phyloP scores from a whole-genome alignment of 225 moss, liverwort and hornwort species.

The Marchantia paleacea region DNA sequence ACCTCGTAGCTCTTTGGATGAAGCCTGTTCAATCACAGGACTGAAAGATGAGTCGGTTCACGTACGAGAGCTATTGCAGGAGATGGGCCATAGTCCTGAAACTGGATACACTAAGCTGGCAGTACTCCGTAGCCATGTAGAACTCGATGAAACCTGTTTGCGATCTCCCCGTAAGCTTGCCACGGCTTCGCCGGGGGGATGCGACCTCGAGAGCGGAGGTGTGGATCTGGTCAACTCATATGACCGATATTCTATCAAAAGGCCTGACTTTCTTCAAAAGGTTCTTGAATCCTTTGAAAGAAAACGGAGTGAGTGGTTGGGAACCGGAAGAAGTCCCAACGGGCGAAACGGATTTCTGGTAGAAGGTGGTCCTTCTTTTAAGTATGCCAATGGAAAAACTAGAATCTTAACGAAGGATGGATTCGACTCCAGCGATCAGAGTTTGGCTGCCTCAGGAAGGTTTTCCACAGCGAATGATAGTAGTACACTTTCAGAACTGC shows the following conservation, averaged over 20 bases:
- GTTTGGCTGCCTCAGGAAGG: conserved; percentile 27
- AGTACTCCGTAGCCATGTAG: conserved; percentile 18
- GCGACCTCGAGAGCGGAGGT: conserved; percentile 28
- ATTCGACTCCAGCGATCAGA: conserved; percentile 27
- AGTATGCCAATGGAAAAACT: conserved; percentile 29
- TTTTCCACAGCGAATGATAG: conserved; percentile 18
- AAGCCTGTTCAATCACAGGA: conserved; percentile 12
- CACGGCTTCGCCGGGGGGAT: conserved; percentile 3
- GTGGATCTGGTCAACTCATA: conserved; percentile 17
- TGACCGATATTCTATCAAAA: conserved; percentile 15
- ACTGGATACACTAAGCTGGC: conserved; percentile 21
- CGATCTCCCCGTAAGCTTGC: conserved; percentile 20
- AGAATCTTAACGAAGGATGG: conserved; percentile 23
- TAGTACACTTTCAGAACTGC: conserved; percentile 23
- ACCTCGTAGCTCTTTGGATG: conserved; percentile 20
- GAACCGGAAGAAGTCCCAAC: conserved; percentile 28
- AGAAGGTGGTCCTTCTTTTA: conserved; percentile 20
- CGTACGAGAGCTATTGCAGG: conserved; percentile 20
- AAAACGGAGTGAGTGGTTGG: conserved; percentile 36
- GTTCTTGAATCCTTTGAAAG: conserved; percentile 33
- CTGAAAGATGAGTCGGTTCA: conserved; percentile 25
- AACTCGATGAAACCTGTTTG: conserved; percentile 9
- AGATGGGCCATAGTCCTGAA: conserved; percentile 14
- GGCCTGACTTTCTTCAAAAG: conserved; percentile 28
- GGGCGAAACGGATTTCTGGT: conserved; percentile 31